Evolutionary conservation across 176 grass and related monocot species (phyloP).

Genomic region (Neostapfia colusana): DNA sequence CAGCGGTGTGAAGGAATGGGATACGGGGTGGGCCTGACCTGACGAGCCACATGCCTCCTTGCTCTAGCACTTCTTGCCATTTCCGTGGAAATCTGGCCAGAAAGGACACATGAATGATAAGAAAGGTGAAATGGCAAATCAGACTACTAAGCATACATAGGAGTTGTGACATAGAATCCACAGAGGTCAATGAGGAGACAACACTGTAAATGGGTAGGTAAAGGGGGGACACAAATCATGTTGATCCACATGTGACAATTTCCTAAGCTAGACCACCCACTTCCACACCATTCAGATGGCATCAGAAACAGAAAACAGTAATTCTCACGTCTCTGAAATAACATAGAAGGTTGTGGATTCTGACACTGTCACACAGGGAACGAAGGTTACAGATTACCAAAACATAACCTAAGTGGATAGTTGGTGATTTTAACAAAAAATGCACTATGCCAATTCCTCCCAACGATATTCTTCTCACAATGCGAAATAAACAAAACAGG

Average conservation of each 20-base stretch:
- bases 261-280: slow-evolving; percentile 16
- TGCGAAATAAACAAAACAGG: not conserved
- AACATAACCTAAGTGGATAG: not conserved
- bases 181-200: not conserved
- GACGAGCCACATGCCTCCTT: slow-evolving; percentile 66
- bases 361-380: not conserved
- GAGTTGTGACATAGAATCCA: too few relatives aligned
- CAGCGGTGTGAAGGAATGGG: slow-evolving; percentile 70
- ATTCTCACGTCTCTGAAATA: too few relatives aligned
- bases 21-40: slow-evolving; percentile 66
- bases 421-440: not conserved
- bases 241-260: not conserved
- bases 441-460: not conserved
- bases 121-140: not conserved
- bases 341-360: not conserved
- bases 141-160: not conserved
- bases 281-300: not conserved
- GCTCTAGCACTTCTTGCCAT: slow-evolving; percentile 75
- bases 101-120: not conserved
- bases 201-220: not conserved
- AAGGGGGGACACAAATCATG: slow-evolving; percentile 7
- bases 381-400: not conserved
- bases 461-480: not conserved
- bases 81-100: slow-evolving; percentile 46
- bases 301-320: not conserved